Conservation (phyloP, 208 protist species). For the Perkinsela sp. region DNA sequence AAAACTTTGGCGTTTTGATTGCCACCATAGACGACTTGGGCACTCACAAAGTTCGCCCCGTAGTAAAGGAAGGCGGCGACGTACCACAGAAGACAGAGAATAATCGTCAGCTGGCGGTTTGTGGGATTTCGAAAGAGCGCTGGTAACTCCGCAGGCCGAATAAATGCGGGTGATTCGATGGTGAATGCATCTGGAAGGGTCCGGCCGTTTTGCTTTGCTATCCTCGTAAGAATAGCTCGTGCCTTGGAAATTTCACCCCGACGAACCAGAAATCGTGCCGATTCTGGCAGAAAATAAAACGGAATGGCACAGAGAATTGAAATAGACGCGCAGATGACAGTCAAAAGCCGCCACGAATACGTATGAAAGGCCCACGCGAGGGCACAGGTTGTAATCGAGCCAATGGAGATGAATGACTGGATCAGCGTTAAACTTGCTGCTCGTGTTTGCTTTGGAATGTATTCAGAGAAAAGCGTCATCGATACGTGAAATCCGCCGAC, state of each 20-base stretch:
- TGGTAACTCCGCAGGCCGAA: neutral
- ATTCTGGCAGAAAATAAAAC: neutral
- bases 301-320: neutral
- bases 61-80: neutral
- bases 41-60: neutral
- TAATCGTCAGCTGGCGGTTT: neutral
- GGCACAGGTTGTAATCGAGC: neutral
- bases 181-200: neutral
- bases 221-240: neutral
- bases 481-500: neutral
- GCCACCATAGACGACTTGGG: neutral
- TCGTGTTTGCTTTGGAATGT: neutral
- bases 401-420: neutral
- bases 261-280: neutral
- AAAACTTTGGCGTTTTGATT: neutral
- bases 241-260: neutral
- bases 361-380: neutral
- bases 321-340: neutral
- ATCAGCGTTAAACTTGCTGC: neutral
- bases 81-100: neutral
- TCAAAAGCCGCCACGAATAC: neutral
- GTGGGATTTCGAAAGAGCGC: neutral
- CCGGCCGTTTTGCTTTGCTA: neutral
- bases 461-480: neutral
- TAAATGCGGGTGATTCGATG: neutral